Evolutionary conservation across 441 rosid genomes (phyloP).

Genomic region (Gossypium laxum): DNA sequence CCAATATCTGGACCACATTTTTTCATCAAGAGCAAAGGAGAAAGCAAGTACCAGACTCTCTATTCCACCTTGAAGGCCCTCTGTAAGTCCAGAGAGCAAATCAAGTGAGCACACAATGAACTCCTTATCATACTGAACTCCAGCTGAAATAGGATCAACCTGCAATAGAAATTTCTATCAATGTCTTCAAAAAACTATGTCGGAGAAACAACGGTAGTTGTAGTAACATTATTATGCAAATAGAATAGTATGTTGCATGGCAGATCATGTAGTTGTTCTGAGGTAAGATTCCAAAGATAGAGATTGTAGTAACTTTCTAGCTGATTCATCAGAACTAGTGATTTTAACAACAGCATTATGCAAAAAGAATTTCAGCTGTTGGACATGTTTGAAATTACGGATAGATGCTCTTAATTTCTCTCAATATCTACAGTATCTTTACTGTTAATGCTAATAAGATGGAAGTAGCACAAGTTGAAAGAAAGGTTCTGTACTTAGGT

Average conservation of each 20-base stretch:
- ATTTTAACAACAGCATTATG: background rate
- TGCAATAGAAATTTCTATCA: conserved; percentile 26
- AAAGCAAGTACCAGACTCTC: conserved; percentile 74
- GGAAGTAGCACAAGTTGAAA: background rate
- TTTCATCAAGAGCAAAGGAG: conserved; percentile 2
- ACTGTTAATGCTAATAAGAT: background rate
- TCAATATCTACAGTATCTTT: background rate
- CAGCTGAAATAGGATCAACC: conserved; percentile 73
- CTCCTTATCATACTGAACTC: conserved; percentile 77
- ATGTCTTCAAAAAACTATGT: conserved; percentile 6
- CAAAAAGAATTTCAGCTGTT: background rate
- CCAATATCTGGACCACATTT: conserved; percentile 1
- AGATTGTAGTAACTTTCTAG: conserved; percentile 4
- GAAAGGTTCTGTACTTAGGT: background rate
- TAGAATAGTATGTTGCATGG: conserved; percentile 1
- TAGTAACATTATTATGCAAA: background rate
- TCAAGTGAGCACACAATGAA: conserved; percentile 88
- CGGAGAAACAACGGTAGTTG: background rate
- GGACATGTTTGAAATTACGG: background rate
- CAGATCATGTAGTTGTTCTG: background rate
- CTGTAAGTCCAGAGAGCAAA: conserved; percentile 91
- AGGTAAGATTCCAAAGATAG: conserved; percentile 4
- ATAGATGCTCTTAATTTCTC: background rate
- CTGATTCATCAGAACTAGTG: conserved; percentile 6
- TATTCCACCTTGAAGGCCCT: conserved; percentile 87